Evolutionary conservation across 1,284 basidiomycete genomes (phyloP), one percentile per base, ranked within the genome.

Genomic region (Uromyces viciae-fabae): DNA sequence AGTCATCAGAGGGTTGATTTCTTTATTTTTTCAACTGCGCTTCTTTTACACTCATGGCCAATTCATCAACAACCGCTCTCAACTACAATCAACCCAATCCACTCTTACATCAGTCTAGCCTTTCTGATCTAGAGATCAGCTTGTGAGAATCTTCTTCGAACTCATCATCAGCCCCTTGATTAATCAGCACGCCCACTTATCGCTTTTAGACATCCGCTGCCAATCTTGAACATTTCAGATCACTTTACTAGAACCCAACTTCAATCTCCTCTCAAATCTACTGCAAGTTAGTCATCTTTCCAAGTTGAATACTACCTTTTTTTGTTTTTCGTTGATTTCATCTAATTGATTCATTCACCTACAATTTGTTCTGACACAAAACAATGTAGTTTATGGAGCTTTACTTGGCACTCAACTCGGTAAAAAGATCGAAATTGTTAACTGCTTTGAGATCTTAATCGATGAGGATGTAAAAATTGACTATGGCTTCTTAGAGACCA

Each of bases 141-240:
- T 69, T 69, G 66, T 69, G 49, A 31, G 66, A 25, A 5, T 38
- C 58, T 19, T 19, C 33, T 5, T 38, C 33, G 17, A 28, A 1
- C 64, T 22, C n/a, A n/a, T n/a, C n/a, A n/a, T n/a, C n/a, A n/a
- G n/a, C n/a, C n/a, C n/a, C n/a, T n/a, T n/a, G n/a, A n/a, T n/a
- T n/a, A n/a, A n/a, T 43, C 64, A 5, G 40, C 38, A 11, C 31
- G 38, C 52, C 17, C 22, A 54, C 52, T 49, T 19, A 49, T 33
- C 36, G 40, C 4, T 54, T 31, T 22, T 85, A 96, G 94, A 76
- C 96, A 99, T 87, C 96, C 96, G 38, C 89, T 98, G 22, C 94
- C 97, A 11, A 94, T 99, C 85, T 90, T 99, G 82, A 98, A 95
- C 87, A 93, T 99, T 83, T 97, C 95, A 0, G 96, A 99, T 84